A percentile compares a stretch with the other conserved stretches of the same genome.
Evolutionary conservation across 2,329 filamentous ascomycete species (phyloP).

Genomic region (Botrytis galanthina): DNA sequence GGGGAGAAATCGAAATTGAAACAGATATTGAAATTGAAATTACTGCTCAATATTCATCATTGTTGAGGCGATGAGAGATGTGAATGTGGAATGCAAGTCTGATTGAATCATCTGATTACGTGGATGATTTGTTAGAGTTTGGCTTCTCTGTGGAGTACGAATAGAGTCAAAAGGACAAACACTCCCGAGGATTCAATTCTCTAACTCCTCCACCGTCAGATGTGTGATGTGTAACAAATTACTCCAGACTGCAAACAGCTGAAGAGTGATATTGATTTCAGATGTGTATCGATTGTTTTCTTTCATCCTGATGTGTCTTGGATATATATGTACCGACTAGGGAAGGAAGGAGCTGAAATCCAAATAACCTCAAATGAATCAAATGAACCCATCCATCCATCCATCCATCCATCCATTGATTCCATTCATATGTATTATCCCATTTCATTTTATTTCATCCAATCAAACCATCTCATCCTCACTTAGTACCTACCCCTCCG

Average conservation of each 20-base stretch:
- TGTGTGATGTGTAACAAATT: neutral
- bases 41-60: neutral
- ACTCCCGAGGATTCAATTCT: neutral
- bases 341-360: neutral
- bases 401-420: no score
- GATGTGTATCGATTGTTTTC: neutral
- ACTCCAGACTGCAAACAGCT: neutral
- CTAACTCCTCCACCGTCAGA: neutral
- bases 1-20: neutral
- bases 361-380: neutral
- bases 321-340: neutral
- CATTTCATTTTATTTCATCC: neutral
- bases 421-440: neutral
- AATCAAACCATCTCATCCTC: neutral
- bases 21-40: neutral
- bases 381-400: neutral
- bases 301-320: neutral
- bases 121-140: neutral
- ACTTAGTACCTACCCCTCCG: neutral
- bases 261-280: neutral
- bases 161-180: no score
- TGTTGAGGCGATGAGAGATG: neutral
- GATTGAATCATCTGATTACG: neutral
- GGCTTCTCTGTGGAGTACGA: neutral
- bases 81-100: neutral